phyloP scores from a whole-genome alignment of 179 eudicot genomes.

The Amaranthus tricolor region DNA sequence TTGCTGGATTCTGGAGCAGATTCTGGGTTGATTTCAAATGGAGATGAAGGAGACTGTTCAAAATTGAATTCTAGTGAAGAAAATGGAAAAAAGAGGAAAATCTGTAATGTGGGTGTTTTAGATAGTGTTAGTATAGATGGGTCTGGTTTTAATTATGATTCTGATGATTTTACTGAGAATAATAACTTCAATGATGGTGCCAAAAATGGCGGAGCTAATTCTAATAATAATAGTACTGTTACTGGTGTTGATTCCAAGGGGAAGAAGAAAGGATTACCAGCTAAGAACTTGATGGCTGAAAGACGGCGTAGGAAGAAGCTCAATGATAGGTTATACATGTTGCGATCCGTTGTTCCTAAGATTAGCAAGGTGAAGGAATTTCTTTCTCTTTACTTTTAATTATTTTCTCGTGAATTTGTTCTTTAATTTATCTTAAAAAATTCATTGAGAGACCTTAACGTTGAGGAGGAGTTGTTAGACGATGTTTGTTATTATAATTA shows the following conservation, averaged over 20 bases:
- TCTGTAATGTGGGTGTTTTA: slow-evolving; percentile 37
- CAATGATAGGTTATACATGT: slow-evolving; percentile 90
- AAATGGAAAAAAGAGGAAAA: slow-evolving; percentile 41
- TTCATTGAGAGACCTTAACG: too few relatives aligned
- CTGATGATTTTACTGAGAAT: slow-evolving; percentile 68
- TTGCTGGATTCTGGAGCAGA: slow-evolving; percentile 32
- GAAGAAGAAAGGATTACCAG: slow-evolving; percentile 89
- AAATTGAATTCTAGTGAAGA: slow-evolving; percentile 27
- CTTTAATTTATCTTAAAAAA: not conserved
- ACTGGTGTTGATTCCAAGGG: slow-evolving; percentile 55
- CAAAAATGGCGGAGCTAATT: slow-evolving; percentile 52
- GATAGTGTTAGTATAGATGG: slow-evolving; percentile 67
- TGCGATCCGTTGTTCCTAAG: slow-evolving; percentile 94
- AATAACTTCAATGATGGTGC: slow-evolving; percentile 13
- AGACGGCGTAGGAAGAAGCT: slow-evolving; percentile 91
- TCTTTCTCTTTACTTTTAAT: slow-evolving; percentile 8
- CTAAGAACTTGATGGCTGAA: slow-evolving; percentile 96
- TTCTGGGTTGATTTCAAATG: slow-evolving; percentile 14
- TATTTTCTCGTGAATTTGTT: slow-evolving; percentile 32
- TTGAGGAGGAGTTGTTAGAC: too few relatives aligned
- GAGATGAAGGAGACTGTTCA: slow-evolving; percentile 26
- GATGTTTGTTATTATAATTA: too few relatives aligned
- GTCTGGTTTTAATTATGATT: slow-evolving; percentile 68
- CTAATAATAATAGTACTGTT: slow-evolving; percentile 52
- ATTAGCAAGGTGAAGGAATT: slow-evolving; percentile 77